Evolutionary conservation across 2,329 filamentous ascomycete genomes (phyloP).

Genomic region (Beauveria varroae): DNA sequence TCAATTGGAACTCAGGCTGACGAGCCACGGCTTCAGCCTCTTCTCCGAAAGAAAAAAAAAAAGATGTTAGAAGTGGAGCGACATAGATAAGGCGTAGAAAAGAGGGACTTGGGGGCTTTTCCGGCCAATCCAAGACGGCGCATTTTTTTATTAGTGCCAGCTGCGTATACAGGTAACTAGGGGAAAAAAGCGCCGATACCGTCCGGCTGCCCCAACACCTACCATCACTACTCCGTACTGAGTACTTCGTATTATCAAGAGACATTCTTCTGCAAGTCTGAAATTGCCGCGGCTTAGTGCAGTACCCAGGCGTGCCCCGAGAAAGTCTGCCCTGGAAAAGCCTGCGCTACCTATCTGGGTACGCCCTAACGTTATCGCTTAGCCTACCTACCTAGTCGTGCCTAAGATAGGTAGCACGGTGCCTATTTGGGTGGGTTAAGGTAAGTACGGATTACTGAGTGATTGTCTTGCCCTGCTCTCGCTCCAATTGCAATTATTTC

Average conservation of each 20-base stretch:
- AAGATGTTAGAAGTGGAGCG: conserved; percentile 1
- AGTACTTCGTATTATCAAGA: not conserved
- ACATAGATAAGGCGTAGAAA: not conserved
- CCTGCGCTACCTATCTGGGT: too few relatives aligned
- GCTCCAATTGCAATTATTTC: too few relatives aligned
- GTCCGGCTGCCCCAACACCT: not conserved
- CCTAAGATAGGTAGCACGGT: too few relatives aligned
- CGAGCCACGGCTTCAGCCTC: not conserved
- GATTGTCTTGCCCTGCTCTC: too few relatives aligned
- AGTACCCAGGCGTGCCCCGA: not conserved
- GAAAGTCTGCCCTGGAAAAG: too few relatives aligned
- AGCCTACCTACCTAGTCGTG: too few relatives aligned
- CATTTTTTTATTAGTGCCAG: not conserved
- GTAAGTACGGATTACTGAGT: too few relatives aligned
- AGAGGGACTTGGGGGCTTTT: not conserved
- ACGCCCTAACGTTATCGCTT: too few relatives aligned
- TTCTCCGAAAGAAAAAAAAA: not conserved
- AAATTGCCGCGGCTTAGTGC: not conserved
- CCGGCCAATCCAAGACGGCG: not conserved
- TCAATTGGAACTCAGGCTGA: not conserved
- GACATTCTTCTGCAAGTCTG: not conserved
- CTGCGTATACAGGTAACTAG: not conserved
- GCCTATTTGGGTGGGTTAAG: too few relatives aligned
- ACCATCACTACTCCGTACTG: not conserved
- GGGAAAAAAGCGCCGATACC: conserved; percentile 1